Evolutionary conservation across 2,329 filamentous ascomycete genomes (phyloP), one percentile per base, ranked within the genome.

Genomic region (Colletotrichum salicis): DNA sequence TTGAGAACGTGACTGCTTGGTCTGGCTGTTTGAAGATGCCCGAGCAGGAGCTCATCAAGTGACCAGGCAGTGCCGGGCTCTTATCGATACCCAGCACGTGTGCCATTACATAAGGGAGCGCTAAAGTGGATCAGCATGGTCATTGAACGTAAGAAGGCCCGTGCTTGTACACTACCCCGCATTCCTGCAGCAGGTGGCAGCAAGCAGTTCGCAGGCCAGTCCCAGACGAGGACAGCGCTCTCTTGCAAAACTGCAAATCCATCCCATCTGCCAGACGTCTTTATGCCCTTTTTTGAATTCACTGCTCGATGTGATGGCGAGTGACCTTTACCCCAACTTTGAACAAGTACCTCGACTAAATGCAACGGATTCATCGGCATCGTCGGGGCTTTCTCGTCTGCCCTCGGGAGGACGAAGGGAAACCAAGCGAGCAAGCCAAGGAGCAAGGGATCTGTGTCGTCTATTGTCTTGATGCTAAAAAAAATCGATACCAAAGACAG

Each of bases 321-420:
- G 51, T 54, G 61, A 22, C 15, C 33, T 63, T 24, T 69, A 65
- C 61, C 54, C 67, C 61, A 65, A 45, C 67, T 35, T 29, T 56
- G 33, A 48, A 48, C 52, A 55, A 64, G 33, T 57, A 56, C 41
- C 41, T 54, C 22, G 61, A n/a, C 37, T 57, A 56, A 48, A 10
- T 22, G 19, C 41, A 22, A 60, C 67, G 62, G 62, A 55, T 61
- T 59, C 45, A 27, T 71, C 69, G 69, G 65, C 65, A 71, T 63
- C 54, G 27, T 68, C 69, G 64, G 69, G 64, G 58, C 58, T 68
- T 71, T 68, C 69, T 68, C 69, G 64, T 71, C 35, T 58, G 57
- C 13, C n/a, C 31, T 71, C 68, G 68, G 58, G 57, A 41, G 54
- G 59, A 64, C 66, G 37, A 51, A 63, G 58, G 45, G 29, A 41